These are phyloP conservation scores for Taxillus chinensis DNA, from an alignment of 164 flowering plant species.

Conservation along the genomic window DNA sequence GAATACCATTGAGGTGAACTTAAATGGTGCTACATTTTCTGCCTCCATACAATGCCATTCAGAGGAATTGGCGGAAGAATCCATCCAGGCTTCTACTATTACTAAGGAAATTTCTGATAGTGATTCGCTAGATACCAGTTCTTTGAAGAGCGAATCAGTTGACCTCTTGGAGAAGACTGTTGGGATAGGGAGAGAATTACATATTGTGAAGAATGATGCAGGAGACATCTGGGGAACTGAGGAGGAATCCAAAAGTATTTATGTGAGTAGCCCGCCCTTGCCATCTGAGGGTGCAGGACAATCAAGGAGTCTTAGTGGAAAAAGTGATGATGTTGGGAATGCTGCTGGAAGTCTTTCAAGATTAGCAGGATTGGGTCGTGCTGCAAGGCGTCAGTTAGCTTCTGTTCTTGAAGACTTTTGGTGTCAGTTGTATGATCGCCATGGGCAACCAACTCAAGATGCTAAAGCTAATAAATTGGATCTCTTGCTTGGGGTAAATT, in stretches of 20 bases:
- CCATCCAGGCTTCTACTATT: constrained; percentile 13
- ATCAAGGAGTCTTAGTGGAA: constrained; percentile 66
- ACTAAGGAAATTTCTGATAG: constrained; percentile 21
- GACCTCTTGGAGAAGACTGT: constrained; percentile 28
- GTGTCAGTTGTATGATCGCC: constrained; percentile 86
- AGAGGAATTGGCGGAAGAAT: constrained; percentile 23
- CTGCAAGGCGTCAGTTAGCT: constrained; percentile 81
- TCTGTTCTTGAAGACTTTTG: constrained; percentile 84
- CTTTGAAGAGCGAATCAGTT: constrained; percentile 18
- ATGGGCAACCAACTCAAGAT: constrained; percentile 67
- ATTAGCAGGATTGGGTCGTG: constrained; percentile 89
- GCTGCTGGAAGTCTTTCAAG: constrained; percentile 88
- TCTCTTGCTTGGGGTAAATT: constrained; percentile 39
- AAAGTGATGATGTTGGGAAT: constrained; percentile 66
- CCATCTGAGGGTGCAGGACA: constrained; percentile 73
- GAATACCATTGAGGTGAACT: constrained; percentile 26
- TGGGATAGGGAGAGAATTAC: constrained; percentile 29
- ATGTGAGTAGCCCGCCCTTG: constrained; percentile 28
- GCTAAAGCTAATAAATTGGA: constrained; percentile 61
- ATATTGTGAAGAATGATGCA: constrained; percentile 39
- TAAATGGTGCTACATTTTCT: constrained; percentile 9
- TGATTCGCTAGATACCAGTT: constrained; percentile 15
- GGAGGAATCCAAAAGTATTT: constrained; percentile 30
- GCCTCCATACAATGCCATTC: constrained; percentile 7
- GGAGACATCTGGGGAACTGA: constrained; percentile 56